phyloP scores from a whole-genome alignment of 306 rosid genomes.

The Cyclanthera cordifolia region DNA sequence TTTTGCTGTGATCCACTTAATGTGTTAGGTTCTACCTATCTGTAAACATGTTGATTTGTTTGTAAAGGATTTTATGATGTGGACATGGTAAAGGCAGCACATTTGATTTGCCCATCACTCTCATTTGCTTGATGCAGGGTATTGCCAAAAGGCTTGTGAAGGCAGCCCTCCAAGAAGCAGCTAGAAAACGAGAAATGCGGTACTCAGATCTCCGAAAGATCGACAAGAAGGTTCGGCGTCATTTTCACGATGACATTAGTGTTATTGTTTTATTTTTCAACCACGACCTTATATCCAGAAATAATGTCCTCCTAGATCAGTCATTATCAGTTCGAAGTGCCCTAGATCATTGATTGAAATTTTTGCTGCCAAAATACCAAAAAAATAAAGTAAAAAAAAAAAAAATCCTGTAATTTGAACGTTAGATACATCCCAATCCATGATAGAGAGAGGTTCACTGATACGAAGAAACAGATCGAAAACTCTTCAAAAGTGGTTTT shows the following conservation, averaged over 20 bases:
- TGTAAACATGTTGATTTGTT: not conserved
- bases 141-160: conserved; percentile 75
- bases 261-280: conserved; percentile 84
- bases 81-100: not conserved
- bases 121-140: conserved; percentile 40
- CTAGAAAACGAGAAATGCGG: conserved; percentile 78
- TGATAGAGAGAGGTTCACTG: conserved; percentile 11
- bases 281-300: conserved; percentile 66
- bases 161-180: conserved; percentile 88
- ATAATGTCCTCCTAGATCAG: conserved; percentile 24
- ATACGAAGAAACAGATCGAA: conserved; percentile 1
- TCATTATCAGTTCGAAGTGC: conserved; percentile 54
- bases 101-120: not conserved
- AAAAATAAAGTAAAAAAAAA: not conserved
- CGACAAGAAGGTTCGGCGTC: conserved; percentile 79
- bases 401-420: not conserved
- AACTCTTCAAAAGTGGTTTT: not conserved
- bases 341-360: conserved; percentile 28
- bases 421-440: not conserved
- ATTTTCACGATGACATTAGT: conserved; percentile 73
- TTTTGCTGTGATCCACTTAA: not conserved
- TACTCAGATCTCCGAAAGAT: conserved; percentile 64
- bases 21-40: not conserved
- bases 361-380: conserved; percentile 4
- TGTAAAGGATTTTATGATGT: not conserved